Base-by-base conservation (phyloP, 805 yeast genomes). In the Wickerhamiella brachini region DNA sequence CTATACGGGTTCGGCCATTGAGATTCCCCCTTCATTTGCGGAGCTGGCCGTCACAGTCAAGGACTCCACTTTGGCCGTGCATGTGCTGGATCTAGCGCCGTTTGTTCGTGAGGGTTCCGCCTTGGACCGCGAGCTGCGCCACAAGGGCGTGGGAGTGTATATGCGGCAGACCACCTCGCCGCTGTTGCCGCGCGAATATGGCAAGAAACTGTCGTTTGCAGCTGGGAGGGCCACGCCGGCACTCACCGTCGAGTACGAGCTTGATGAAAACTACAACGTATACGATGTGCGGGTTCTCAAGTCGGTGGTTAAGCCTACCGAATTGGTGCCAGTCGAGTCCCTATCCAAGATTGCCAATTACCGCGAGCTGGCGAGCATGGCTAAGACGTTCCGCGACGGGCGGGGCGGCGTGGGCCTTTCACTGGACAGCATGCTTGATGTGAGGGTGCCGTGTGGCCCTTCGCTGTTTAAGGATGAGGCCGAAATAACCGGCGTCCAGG, bases 41-140 rank as follows among this genome's bases (percentile, higher is more conserved):
- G 96, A 89, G 60, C 83, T 82, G 63, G 94, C 95, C 0, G 67
- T 88, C 51, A 95, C 85, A 59, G 82, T 87, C n/a, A 83, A 80
- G 76, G 78, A 75, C 59, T 79, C 84, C 54, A 94, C 84, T 62
- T 68, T 93, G 42, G 95, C 95, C 42, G 80, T 89, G 62, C 97
- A 93, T 65, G 78, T 84, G 45, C 73, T 84, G 31, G 98, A 93
- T 68, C 80, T 83, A 4, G 73, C 94, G 3, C 79, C 79, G 45
- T 85, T 72, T 58, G 67, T 90, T 49, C 79, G 76, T 57, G 82
- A 79, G 42, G 90, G 88, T 15, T 79, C 95, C 0, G 68, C 79
- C 9, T 70, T 90, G 54, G 98, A 93, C 62, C 80, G 89, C 55
- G 88, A 90, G 64, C 84, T 95, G 0, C 85, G 86, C 67, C 88